Evolutionary conservation across 768 basidiomycete species (phyloP).

Genomic region (Mycena vitilis): DNA sequence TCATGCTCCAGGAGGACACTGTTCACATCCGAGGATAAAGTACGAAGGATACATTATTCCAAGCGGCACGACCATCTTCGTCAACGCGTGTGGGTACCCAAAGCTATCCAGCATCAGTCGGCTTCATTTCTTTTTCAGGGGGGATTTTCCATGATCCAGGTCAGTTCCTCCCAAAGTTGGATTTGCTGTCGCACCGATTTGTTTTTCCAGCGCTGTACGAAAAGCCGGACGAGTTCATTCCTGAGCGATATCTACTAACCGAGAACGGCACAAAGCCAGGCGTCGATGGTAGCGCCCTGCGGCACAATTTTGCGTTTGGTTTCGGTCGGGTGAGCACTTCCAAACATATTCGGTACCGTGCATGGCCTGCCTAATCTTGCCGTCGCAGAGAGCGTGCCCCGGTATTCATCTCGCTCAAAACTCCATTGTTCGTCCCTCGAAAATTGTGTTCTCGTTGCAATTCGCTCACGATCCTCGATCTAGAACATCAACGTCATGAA

Average conservation of each 20-base stretch:
- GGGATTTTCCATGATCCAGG: background rate
- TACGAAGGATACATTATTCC: too few species aligned
- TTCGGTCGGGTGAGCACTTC: background rate
- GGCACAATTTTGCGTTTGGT: background rate
- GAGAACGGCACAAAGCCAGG: conserved; percentile 9
- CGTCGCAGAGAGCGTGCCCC: background rate
- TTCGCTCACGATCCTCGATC: background rate
- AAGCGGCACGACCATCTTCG: too few species aligned
- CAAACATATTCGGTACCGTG: too few species aligned
- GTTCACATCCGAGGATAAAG: too few species aligned
- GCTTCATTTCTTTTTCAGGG: background rate
- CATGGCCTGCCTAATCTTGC: background rate
- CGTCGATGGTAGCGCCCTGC: background rate
- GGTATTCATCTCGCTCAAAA: conserved; percentile 4
- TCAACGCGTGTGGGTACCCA: too few species aligned
- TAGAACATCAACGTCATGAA: conserved; percentile 12
- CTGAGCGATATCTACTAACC: background rate
- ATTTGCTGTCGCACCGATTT: background rate
- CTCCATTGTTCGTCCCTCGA: background rate
- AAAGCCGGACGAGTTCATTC: conserved; percentile 1
- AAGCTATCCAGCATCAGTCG: background rate
- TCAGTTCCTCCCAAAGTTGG: background rate
- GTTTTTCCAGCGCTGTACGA: background rate
- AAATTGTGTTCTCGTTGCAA: background rate
- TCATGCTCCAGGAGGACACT: too few species aligned